Evolutionary conservation across 176 grass and related monocot genomes (phyloP).

Genomic region (Guadua angustifolia): DNA sequence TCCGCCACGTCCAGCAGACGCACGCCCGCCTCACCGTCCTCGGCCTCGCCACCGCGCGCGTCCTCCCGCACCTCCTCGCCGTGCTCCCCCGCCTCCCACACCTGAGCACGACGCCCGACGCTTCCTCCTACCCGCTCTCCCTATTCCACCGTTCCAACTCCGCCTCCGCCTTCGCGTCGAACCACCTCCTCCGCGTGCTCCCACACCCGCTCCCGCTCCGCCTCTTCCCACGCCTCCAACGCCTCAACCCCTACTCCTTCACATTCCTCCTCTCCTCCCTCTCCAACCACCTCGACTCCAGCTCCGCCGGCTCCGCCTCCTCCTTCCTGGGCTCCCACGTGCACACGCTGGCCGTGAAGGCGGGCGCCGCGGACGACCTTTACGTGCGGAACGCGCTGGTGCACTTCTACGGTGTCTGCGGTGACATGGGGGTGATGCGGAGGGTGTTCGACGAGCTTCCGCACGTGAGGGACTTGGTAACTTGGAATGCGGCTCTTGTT

Average conservation of each 20-base stretch:
- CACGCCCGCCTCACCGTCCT: constrained; percentile 68
- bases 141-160: constrained; percentile 39
- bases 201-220: constrained; percentile 48
- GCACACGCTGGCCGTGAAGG: constrained; percentile 59
- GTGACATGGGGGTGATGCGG: constrained; percentile 46
- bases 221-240: constrained; percentile 56
- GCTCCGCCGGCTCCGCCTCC: not conserved
- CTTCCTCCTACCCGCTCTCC: constrained; percentile 41
- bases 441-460: constrained; percentile 62
- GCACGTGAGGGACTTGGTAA: constrained; percentile 50
- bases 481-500: constrained; percentile 62
- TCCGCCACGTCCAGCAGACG: constrained; percentile 59
- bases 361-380: constrained; percentile 58
- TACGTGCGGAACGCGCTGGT: constrained; percentile 66
- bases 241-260: constrained; percentile 52
- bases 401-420: constrained; percentile 63
- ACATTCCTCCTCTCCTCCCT: constrained; percentile 61
- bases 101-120: not conserved
- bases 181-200: constrained; percentile 74
- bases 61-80: constrained; percentile 51
- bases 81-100: constrained; percentile 44
- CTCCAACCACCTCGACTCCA: constrained; percentile 56
- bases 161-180: constrained; percentile 58
- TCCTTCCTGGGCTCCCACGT: constrained; percentile 56
- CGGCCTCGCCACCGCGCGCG: constrained; percentile 56